phyloP scores from a whole-genome alignment of 768 basidiomycete genomes.

The Leucocoprinus leucothites region DNA sequence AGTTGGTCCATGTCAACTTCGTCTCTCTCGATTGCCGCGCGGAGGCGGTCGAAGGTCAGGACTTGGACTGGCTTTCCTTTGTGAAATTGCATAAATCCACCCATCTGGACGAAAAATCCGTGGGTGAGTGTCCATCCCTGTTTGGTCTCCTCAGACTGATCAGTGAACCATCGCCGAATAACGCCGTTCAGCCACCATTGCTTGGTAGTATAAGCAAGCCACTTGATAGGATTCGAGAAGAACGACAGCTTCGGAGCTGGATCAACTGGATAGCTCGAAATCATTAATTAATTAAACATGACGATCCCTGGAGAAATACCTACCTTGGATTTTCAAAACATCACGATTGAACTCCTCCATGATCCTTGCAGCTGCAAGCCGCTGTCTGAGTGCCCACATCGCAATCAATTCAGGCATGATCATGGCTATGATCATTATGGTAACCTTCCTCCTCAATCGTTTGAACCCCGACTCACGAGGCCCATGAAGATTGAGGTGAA shows the following conservation, averaged over 20 bases:
- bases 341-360: neutral
- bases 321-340: too few relatives aligned
- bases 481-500: conserved; percentile 12
- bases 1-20: neutral
- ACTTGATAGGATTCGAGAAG: too few relatives aligned
- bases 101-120: conserved; percentile 14
- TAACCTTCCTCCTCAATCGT: neutral
- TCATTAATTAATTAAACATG: too few relatives aligned
- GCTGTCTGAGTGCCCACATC: conserved; percentile 8
- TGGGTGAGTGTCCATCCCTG: conserved; percentile 18
- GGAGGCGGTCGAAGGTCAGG: conserved; percentile 8
- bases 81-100: conserved; percentile 9
- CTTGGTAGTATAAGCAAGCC: too few relatives aligned
- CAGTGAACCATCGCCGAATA: too few relatives aligned
- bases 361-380: neutral
- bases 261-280: too few relatives aligned
- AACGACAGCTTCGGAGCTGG: too few relatives aligned
- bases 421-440: neutral
- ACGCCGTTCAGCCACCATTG: too few relatives aligned
- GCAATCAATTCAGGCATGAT: conserved; percentile 9
- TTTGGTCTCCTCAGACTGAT: too few relatives aligned
- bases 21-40: neutral
- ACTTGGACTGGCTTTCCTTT: neutral
- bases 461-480: conserved; percentile 2
- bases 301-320: too few relatives aligned